Evolutionary conservation across 106 monocot species (phyloP).

Genomic region (Acanthochlamys bracteata): DNA sequence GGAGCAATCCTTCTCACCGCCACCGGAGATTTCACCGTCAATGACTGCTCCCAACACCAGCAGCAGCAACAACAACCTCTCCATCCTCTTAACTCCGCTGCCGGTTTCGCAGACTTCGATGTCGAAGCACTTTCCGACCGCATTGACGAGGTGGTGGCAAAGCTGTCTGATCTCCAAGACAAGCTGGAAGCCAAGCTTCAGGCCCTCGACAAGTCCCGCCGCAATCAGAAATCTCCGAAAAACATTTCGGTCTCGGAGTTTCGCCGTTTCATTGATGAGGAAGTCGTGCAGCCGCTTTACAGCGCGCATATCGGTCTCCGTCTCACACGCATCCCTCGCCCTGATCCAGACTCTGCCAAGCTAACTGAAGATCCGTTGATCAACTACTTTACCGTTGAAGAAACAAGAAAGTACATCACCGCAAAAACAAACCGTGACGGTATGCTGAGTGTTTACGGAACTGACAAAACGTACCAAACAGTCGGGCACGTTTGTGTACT

Average conservation of each 20-base stretch:
- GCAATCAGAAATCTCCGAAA: neutral
- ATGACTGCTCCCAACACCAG: slow-evolving; percentile 1
- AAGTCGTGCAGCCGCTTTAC: slow-evolving; percentile 80
- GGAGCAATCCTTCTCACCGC: slow-evolving; percentile 6
- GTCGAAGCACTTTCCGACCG: slow-evolving; percentile 55
- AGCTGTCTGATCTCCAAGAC: slow-evolving; percentile 49
- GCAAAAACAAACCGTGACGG: slow-evolving; percentile 34
- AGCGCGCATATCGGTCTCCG: slow-evolving; percentile 55
- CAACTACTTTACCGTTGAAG: slow-evolving; percentile 74
- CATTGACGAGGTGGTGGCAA: slow-evolving; percentile 43
- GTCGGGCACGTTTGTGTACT: slow-evolving; percentile 79
- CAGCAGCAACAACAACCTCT: neutral
- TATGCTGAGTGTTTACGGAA: slow-evolving; percentile 39
- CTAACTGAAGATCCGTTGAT: slow-evolving; percentile 51
- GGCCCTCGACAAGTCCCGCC: slow-evolving; percentile 32
- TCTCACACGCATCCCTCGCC: slow-evolving; percentile 47
- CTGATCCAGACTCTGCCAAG: neutral
- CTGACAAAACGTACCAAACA: slow-evolving; percentile 45
- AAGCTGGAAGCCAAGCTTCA: slow-evolving; percentile 50
- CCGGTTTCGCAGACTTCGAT: slow-evolving; percentile 52
- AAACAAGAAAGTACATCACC: slow-evolving; percentile 68
- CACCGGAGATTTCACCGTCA: neutral
- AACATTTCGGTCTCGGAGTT: slow-evolving; percentile 42
- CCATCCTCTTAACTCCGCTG: slow-evolving; percentile 15
- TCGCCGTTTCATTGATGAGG: slow-evolving; percentile 57